Conservation (phyloP, 441 rosid genomes). For the Corymbia calophylla region DNA sequence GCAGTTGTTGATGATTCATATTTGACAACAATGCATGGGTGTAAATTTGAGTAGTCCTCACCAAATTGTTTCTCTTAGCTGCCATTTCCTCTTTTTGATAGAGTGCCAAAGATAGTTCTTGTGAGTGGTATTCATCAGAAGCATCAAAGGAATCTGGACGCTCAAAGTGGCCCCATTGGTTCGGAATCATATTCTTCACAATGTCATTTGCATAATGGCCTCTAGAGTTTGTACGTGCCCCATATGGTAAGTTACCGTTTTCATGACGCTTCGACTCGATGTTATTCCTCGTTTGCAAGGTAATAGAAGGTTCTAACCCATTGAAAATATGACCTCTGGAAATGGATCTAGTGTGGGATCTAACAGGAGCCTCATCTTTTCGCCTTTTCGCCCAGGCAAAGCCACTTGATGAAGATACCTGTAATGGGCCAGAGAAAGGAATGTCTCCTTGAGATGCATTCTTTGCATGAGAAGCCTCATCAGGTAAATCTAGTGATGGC, state of each 20-base stretch:
- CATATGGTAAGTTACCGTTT: conserved; percentile 21
- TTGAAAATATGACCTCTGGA: conserved; percentile 58
- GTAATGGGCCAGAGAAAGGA: conserved; percentile 81
- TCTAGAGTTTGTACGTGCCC: conserved; percentile 35
- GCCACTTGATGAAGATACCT: conserved; percentile 79
- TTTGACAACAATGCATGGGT: background rate
- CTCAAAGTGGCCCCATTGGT: conserved; percentile 74
- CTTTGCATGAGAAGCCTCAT: conserved; percentile 67
- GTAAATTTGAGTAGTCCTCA: conserved; percentile 17
- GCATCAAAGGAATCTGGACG: conserved; percentile 85
- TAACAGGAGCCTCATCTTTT: conserved; percentile 43
- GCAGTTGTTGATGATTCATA: background rate
- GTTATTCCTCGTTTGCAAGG: conserved; percentile 32
- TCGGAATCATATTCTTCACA: conserved; percentile 50
- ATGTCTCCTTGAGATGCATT: conserved; percentile 79
- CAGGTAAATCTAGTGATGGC: conserved; percentile 35
- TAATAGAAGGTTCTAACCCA: conserved; percentile 40
- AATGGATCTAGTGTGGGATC: conserved; percentile 55
- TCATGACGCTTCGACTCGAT: conserved; percentile 43
- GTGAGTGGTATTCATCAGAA: conserved; percentile 80
- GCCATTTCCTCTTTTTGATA: conserved; percentile 68
- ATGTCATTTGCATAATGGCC: conserved; percentile 54
- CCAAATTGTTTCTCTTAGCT: conserved; percentile 61
- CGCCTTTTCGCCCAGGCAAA: conserved; percentile 88
- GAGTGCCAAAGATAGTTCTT: conserved; percentile 70